These are phyloP conservation scores for Tubosaeta brunneosetosa DNA, from an alignment of 768 basidiomycete genomes.

Conservation along the genomic window DNA sequence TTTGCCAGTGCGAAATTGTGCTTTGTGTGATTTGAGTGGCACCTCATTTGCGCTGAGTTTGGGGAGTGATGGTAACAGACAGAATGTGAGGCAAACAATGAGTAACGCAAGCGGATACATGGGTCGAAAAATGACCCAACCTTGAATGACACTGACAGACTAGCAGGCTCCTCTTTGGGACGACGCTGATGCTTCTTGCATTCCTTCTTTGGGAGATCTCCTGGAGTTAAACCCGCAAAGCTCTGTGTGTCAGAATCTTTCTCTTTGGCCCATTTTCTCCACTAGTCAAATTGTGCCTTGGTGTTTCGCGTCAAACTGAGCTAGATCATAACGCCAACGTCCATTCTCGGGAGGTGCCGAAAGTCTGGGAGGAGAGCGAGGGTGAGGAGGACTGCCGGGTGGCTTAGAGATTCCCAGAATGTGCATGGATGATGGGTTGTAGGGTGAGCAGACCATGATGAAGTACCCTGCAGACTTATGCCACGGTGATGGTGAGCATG, in stretches of 20 bases:
- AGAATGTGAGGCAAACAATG: too few species aligned
- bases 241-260: conserved; percentile 40
- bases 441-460: conserved; percentile 53
- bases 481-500: conserved; percentile 37
- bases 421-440: conserved; percentile 29
- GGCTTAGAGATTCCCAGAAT: conserved; percentile 62
- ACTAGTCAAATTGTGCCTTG: conserved; percentile 33
- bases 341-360: conserved; percentile 40
- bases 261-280: conserved; percentile 44
- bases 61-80: too few species aligned
- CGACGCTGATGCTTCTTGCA: conserved; percentile 45
- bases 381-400: conserved; percentile 26
- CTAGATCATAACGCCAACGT: conserved; percentile 59
- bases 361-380: conserved; percentile 33
- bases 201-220: conserved; percentile 53
- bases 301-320: conserved; percentile 47
- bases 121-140: conserved; percentile 21
- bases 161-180: conserved; percentile 42
- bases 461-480: conserved; percentile 54
- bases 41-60: too few species aligned
- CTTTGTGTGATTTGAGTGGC: too few species aligned
- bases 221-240: conserved; percentile 24
- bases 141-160: conserved; percentile 30
- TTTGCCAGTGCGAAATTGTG: too few species aligned
- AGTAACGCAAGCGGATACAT: too few species aligned